Evolutionary conservation across 169 alveolate genomes (phyloP), one percentile per base, ranked within the genome.

Genomic region (Sarcocystis neurona): DNA sequence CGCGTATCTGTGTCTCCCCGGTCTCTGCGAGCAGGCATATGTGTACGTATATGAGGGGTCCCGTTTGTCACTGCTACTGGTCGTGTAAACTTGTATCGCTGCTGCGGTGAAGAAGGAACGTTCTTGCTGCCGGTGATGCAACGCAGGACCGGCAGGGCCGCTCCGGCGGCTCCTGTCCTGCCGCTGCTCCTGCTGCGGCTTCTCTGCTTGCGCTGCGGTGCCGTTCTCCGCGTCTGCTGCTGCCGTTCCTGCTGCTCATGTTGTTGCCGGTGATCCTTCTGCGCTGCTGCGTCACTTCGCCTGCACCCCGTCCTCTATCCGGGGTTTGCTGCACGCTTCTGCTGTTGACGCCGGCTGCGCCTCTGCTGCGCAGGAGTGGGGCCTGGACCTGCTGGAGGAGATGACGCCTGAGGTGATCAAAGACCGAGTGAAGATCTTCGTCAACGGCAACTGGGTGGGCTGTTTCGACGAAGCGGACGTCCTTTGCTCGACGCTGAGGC

Each of bases 391-490:
- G 53, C 66, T 72, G 43, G 95, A 89, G 46, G 93, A 86, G 60
- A 86, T 92, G 37, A 75, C 90, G 20, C 93, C 90, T 0, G 88
- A 94, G 37, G 89, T 92, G 60, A 95, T 97, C 78, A 95, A 95
- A 90, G 95, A 93, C 44, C 47, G 89, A 48, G 79, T 85, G 32
- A 87, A 84, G 74, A 89, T 92, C 32, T 92, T 84, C 30, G 96
- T 96, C 18, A 97, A 97, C 92, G 99, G 99, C 2, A 88, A 94
- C 80, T 97, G 99, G 99, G 92, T 94, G 39, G 99, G 99, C 10
- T 93, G 97, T 44, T 97, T 97, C 85, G 94, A 95, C 27, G 96
- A 97, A 89, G 97, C 99, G 18, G 99, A 97, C 44, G 95, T 96
- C 84, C 96, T 97, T 85, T 96, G 97, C 80, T 93, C 93, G 66